phyloP scores from a whole-genome alignment of 2,329 filamentous ascomycete genomes.

The Cadophora sp. region DNA sequence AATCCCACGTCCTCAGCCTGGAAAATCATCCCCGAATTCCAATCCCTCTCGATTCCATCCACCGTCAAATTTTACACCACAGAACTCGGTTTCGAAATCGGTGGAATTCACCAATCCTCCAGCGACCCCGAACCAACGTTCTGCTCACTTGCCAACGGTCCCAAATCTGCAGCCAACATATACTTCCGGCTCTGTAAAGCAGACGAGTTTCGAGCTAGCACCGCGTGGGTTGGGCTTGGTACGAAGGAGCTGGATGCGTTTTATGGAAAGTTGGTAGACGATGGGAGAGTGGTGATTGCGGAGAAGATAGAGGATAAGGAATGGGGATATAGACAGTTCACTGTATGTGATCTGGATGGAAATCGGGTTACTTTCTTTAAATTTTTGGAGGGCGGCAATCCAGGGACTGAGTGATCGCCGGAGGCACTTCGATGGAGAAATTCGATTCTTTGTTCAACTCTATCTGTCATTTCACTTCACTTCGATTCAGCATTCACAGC shows the following conservation, averaged over 20 bases:
- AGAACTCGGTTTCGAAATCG: conserved; percentile 7
- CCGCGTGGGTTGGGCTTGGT: background rate
- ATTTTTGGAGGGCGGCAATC: conserved; percentile 13
- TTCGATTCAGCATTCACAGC: too few species aligned
- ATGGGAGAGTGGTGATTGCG: background rate
- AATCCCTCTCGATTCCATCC: background rate
- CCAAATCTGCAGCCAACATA: conserved; percentile 1
- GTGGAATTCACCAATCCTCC: background rate
- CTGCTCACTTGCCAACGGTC: background rate
- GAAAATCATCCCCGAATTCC: conserved; percentile 7
- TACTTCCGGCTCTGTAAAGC: background rate
- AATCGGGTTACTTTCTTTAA: background rate
- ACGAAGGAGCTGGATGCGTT: background rate
- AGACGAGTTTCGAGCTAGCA: background rate
- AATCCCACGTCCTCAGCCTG: conserved; percentile 5
- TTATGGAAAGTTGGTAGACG: background rate
- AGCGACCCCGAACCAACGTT: background rate
- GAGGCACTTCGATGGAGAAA: background rate
- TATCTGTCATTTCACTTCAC: background rate
- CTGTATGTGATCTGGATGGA: background rate
- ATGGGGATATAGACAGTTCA: conserved; percentile 5
- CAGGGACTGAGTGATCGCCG: background rate
- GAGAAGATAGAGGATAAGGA: background rate
- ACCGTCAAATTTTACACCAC: conserved; percentile 4
- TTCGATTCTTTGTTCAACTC: background rate